Evolutionary conservation across 2,329 filamentous ascomycete genomes (phyloP), one percentile per base, ranked within the genome.

Genomic region (Sphaceloma murrayae): DNA sequence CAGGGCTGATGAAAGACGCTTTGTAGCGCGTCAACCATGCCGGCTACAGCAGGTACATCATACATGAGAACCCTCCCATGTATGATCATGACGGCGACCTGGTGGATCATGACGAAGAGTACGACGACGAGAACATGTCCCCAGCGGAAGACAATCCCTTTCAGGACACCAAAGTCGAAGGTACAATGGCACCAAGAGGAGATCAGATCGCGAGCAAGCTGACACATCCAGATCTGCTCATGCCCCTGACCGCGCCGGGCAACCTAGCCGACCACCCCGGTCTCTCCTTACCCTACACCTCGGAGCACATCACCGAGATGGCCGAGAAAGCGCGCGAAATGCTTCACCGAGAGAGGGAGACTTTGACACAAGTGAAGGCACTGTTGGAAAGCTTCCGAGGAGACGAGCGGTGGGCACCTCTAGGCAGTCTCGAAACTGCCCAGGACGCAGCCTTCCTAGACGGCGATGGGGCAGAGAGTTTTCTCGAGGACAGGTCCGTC

Each of bases 241-340:
- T 80, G 14, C 85, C 85, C 9, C 67, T 91, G 45, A 85, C 81
- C 13, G 70, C 82, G 24, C 77, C 83, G 39, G 81, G 81, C 60
- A 82, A 88, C 48, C 69, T 93, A 11, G 74, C 82, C 10, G 73
- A 72, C 46, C 85, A 91, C 58, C 80, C 83, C 42, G 81, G 81
- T 17, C 68, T 88, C 30, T 85, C 82, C 48, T 72, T 78, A 52
- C 78, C 85, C 0, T 91, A 86, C 58, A 80, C 73, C 10, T 85
- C 82, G 39, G 79, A 76, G 52, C 83, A 81, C 8, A 70, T 91
- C 13, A 79, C 76, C 39, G 75, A 84, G 51, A 73, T 93, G 45
- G 76, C 80, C 13, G 69, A 70, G 33, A 79, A 88, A 62, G 80
- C 78, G 45, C 74, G 77, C 51, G 71, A 75, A 46, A 80, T 85